Evolutionary conservation across 768 basidiomycete genomes (phyloP).

Genomic region (Lactarius psammicola): DNA sequence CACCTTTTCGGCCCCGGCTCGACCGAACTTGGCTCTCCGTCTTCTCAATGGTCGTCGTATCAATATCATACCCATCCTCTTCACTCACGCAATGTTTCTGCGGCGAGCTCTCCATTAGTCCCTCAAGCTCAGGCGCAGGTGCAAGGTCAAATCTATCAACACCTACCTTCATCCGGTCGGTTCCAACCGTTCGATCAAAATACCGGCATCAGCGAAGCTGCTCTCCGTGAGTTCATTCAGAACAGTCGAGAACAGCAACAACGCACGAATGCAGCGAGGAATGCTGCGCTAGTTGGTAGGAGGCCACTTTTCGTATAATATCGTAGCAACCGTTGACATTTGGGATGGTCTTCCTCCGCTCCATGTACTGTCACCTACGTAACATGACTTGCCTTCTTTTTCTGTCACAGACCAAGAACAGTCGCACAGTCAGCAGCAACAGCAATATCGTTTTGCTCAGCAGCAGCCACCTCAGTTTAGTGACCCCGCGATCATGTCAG

Average conservation of each 20-base stretch:
- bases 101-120: conserved; percentile 46
- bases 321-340: conserved; percentile 34
- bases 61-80: conserved; percentile 41
- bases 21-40: conserved; percentile 39
- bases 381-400: conserved; percentile 29
- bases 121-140: conserved; percentile 48
- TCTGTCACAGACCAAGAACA: conserved; percentile 36
- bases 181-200: conserved; percentile 58
- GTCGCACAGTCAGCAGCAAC: conserved; percentile 35
- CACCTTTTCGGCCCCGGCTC: conserved; percentile 35
- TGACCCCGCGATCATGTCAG: conserved; percentile 26
- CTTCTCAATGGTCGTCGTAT: conserved; percentile 47
- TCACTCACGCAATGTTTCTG: conserved; percentile 43
- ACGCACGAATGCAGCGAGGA: conserved; percentile 34
- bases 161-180: conserved; percentile 38
- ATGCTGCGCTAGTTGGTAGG: conserved; percentile 46
- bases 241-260: conserved; percentile 60
- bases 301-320: conserved; percentile 44
- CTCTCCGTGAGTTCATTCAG: conserved; percentile 73
- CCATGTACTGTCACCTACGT: conserved; percentile 31
- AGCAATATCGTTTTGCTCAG: conserved; percentile 35
- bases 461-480: conserved; percentile 24
- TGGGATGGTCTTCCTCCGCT: conserved; percentile 21
- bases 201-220: conserved; percentile 63
- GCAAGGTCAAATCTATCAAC: conserved; percentile 36